phyloP scores from a whole-genome alignment of 1,139 yeast species.

The Candida sanyaensis region DNA sequence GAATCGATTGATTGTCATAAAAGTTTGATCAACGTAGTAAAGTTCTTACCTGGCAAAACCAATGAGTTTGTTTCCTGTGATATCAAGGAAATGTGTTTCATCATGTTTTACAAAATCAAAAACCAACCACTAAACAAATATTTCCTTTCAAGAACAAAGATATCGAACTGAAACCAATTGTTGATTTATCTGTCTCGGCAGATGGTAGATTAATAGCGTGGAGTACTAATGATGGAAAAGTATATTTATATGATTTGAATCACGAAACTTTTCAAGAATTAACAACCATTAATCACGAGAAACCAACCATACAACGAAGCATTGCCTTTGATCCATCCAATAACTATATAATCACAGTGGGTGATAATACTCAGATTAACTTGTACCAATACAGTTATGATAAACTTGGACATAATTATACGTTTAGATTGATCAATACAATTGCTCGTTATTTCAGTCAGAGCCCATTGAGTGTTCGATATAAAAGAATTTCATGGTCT shows the following conservation, averaged over 20 bases:
- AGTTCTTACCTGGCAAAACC: constrained; percentile 32
- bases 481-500: constrained; percentile 55
- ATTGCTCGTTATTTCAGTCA: constrained; percentile 44
- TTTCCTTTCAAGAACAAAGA: constrained; percentile 18
- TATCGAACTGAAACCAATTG: constrained; percentile 13
- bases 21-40: constrained; percentile 28
- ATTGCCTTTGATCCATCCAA: constrained; percentile 54
- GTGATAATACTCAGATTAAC: constrained; percentile 50
- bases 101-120: constrained; percentile 1
- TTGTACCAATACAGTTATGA: constrained; percentile 37
- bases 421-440: constrained; percentile 37
- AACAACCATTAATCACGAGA: constrained; percentile 20
- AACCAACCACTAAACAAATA: constrained; percentile 10
- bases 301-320: constrained; percentile 38
- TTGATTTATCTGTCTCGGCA: constrained; percentile 41
- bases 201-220: constrained; percentile 43
- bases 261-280: constrained; percentile 38
- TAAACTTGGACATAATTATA: constrained; percentile 26
- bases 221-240: constrained; percentile 39
- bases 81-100: constrained; percentile 9
- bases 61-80: constrained; percentile 43
- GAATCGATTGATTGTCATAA: constrained; percentile 18
- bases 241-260: constrained; percentile 32
- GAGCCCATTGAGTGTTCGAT: constrained; percentile 40
- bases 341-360: constrained; percentile 48